A percentile compares a stretch with the other conserved stretches of the same genome.
Conservation (phyloP, 257 asterid species). For the Solanum ossicruentum region DNA sequence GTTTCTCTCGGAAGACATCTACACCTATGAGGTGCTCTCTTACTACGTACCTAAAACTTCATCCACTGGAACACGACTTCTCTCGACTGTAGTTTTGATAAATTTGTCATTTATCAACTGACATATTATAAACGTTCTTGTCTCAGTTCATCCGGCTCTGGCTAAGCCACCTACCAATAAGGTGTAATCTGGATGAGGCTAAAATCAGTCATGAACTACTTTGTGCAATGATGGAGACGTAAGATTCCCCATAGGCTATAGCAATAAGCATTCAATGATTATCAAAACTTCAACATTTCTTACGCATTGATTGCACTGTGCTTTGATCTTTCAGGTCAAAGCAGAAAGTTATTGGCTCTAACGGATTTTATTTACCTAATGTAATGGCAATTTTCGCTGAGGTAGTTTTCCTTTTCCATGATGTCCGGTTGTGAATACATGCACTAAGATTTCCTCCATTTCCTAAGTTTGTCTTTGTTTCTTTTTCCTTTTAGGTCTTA, state of each 20-base stretch:
- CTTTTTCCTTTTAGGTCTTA: neutral
- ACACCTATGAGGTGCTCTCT: neutral
- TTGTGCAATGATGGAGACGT: constrained; percentile 1
- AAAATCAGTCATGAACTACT: neutral
- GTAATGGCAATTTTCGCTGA: neutral
- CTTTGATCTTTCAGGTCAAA: neutral
- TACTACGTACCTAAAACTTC: neutral
- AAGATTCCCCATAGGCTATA: neutral
- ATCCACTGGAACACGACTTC: neutral
- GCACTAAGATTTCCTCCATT: neutral
- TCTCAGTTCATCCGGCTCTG: neutral
- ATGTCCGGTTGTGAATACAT: neutral
- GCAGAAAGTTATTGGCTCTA: neutral
- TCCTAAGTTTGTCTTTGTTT: neutral
- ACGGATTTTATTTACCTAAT: neutral
- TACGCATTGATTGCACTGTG: neutral
- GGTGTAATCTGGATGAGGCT: neutral
- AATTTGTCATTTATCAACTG: neutral
- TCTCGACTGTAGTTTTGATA: neutral
- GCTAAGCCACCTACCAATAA: neutral
- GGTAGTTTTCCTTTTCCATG: neutral
- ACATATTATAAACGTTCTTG: neutral
- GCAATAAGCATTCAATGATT: neutral
- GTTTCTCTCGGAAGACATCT: neutral
- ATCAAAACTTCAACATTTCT: neutral